These are phyloP conservation scores for Pythium diclinum DNA, from an alignment of 352 stramenopile genomes.

Conservation along the genomic window DNA sequence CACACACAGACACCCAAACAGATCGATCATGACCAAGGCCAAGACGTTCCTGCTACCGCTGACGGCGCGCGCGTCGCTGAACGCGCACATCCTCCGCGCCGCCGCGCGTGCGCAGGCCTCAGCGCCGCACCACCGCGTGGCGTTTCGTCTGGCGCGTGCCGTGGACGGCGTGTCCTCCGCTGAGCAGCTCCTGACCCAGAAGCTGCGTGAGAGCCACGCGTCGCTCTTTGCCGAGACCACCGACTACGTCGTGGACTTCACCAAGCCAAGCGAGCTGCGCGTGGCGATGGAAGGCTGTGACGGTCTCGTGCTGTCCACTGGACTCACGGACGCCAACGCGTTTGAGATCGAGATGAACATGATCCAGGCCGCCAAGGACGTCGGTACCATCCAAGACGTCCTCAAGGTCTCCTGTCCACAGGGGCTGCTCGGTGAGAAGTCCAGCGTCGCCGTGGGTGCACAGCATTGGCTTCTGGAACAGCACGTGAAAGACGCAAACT, in stretches of 20 bases:
- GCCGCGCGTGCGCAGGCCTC: background rate
- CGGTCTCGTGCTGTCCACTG: constrained; percentile 41
- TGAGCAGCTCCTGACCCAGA: constrained; percentile 10
- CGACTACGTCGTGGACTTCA: constrained; percentile 41
- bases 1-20: too few species aligned
- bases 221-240: constrained; percentile 30
- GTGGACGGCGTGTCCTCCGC: constrained; percentile 3
- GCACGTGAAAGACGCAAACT: constrained; percentile 25
- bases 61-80: constrained; percentile 16
- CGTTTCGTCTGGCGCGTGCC: constrained; percentile 27
- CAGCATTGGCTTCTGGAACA: constrained; percentile 51
- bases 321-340: constrained; percentile 13
- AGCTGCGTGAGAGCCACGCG: constrained; percentile 28
- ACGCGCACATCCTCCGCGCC: constrained; percentile 11
- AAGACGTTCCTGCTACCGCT: constrained; percentile 24
- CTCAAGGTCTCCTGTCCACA: constrained; percentile 59
- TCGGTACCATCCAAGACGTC: constrained; percentile 24
- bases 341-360: constrained; percentile 30
- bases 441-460: constrained; percentile 33
- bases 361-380: constrained; percentile 18
- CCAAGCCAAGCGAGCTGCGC: constrained; percentile 36
- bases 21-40: background rate
- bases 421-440: constrained; percentile 36
- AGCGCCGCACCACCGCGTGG: background rate
- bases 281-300: constrained; percentile 44